Evolutionary conservation across 2,329 filamentous ascomycete species (phyloP), one percentile per base, ranked within the genome.

Genomic region (Neophaeococcomyces mojaviensis): DNA sequence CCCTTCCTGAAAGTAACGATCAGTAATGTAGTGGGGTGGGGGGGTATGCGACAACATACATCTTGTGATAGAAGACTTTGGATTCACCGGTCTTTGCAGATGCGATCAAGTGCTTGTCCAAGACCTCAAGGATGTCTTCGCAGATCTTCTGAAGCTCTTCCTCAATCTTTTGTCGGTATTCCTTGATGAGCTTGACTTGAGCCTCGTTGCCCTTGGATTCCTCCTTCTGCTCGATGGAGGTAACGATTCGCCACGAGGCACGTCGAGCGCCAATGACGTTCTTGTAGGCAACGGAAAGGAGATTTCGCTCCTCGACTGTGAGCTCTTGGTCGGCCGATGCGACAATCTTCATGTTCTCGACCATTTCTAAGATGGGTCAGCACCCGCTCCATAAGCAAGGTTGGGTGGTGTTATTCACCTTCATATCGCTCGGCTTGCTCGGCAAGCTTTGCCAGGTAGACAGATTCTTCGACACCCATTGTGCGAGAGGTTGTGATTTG

Each of bases 371-470:
- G 6, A 13, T 24, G 26, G 2, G n/a, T 50, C 13, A 47, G 49
- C 56, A 47, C 32, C 47, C 42, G 33, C 38, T 50, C 59, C 50
- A 59, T 55, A 54, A 51, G 15, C 36, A 22, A 37, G 32, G 31
- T 34, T 41, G 37, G 43, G 24, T 15, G 40, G 20, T 46, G 72
- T n/a, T 58, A 65, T 79, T 65, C 76, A 97, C 92, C 92, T 79
- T 98, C 92, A 76, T 98, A 98, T 71, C 92, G 90, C 84, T 98
- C 92, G 73, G 92, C 92, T 83, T 98, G 92, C 84, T 98, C 92
- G 69, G 92, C 92, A 72, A 98, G 86, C 88, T 97, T 97, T 76
- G 92, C 92, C 71, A 97, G 85, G 74, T 97, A 97, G 68, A 98
- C 92, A 65, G 89, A 90, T 77, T 97, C 89, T 81, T 97, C 90